Percentiles rank a stretch among this genome's conserved stretches.
Conservation (phyloP, 257 asterid species). For the Lavandula angustifolia region DNA sequence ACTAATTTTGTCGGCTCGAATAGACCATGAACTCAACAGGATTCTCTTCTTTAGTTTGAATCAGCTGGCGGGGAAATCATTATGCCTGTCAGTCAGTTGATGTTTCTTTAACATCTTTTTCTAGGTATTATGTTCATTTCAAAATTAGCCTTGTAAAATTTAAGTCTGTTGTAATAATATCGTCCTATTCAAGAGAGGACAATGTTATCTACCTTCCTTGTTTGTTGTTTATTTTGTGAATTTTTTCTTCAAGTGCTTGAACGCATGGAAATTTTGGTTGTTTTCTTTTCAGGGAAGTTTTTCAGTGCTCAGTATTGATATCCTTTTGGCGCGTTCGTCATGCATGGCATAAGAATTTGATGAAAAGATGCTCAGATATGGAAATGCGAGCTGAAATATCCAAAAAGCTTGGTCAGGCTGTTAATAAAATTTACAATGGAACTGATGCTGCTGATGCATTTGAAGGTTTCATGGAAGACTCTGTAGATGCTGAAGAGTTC, state of each 20-base stretch:
- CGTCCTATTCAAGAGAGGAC: slow-evolving; percentile 14
- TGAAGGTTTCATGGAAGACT: slow-evolving; percentile 55
- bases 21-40: too few relatives aligned
- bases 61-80: slow-evolving; percentile 4
- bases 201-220: not conserved
- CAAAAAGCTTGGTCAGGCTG: slow-evolving; percentile 57
- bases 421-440: slow-evolving; percentile 58
- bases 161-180: slow-evolving; percentile 5
- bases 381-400: slow-evolving; percentile 56
- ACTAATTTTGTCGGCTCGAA: too few relatives aligned
- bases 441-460: slow-evolving; percentile 47
- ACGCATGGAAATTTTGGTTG: slow-evolving; percentile 19
- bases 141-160: not conserved
- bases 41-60: not conserved
- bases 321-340: slow-evolving; percentile 96
- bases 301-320: slow-evolving; percentile 79
- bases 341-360: slow-evolving; percentile 86
- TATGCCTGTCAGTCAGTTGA: slow-evolving; percentile 6
- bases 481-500: slow-evolving; percentile 65
- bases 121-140: slow-evolving; percentile 5
- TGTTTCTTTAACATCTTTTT: slow-evolving; percentile 19
- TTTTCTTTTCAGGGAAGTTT: slow-evolving; percentile 63
- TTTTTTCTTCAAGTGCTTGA: slow-evolving; percentile 29
- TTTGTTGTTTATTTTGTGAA: slow-evolving; percentile 8
- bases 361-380: slow-evolving; percentile 60